Conservation (phyloP, 2,329 filamentous ascomycete species). For the Pyrenophora graminea region DNA sequence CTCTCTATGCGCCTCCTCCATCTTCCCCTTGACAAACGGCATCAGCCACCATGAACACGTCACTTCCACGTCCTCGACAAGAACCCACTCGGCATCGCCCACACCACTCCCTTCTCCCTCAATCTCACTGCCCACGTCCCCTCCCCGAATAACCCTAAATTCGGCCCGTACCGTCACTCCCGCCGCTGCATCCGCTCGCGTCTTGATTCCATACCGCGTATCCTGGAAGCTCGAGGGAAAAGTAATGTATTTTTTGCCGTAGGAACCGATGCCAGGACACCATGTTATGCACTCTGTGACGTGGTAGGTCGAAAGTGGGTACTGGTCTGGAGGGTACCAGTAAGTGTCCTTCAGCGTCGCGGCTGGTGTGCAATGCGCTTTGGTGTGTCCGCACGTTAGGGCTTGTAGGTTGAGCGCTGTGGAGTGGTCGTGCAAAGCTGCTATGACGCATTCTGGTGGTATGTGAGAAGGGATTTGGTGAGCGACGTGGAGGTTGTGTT, state of each 20-base stretch:
- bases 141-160: slow-evolving; percentile 33
- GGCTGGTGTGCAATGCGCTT: slow-evolving; percentile 28
- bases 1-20: slow-evolving; percentile 40
- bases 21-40: slow-evolving; percentile 42
- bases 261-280: slow-evolving; percentile 37
- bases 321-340: slow-evolving; percentile 40
- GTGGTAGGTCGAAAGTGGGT: slow-evolving; percentile 33
- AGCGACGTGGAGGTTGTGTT: slow-evolving; percentile 39
- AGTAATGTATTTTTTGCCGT: slow-evolving; percentile 37
- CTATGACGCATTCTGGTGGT: slow-evolving; percentile 29
- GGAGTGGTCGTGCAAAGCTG: slow-evolving; percentile 42
- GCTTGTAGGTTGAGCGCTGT: slow-evolving; percentile 42
- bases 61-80: slow-evolving; percentile 44
- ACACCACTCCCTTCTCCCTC: slow-evolving; percentile 41
- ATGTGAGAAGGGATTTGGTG: slow-evolving; percentile 36
- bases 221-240: slow-evolving; percentile 42
- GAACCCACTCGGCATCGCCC: slow-evolving; percentile 39
- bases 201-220: slow-evolving; percentile 39
- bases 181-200: slow-evolving; percentile 36
- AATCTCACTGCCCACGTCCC: slow-evolving; percentile 32
- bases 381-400: slow-evolving; percentile 35
- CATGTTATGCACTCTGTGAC: slow-evolving; percentile 39
- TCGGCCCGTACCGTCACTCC: slow-evolving; percentile 40
- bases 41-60: slow-evolving; percentile 42
- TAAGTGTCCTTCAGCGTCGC: slow-evolving; percentile 40